Evolutionary conservation across 1,284 basidiomycete genomes (phyloP), one percentile per base, ranked within the genome.

Genomic region (Ustilago curta): DNA sequence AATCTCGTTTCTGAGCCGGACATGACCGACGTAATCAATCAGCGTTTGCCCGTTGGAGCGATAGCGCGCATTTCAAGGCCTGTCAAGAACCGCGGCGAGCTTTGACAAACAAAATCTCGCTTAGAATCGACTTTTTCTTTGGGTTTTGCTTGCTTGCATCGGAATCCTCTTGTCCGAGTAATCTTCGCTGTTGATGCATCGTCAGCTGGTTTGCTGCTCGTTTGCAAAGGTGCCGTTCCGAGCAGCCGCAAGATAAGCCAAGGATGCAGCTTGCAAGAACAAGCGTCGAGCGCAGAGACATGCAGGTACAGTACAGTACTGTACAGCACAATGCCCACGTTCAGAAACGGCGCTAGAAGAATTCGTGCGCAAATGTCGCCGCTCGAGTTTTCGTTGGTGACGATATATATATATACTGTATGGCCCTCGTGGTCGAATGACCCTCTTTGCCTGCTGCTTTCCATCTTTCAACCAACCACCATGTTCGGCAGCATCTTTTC

Each of bases 21-120:
- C 44, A 59, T 39, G 44, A 18, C 63, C 57, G 63, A 53, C 61
- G 54, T n/a, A n/a, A n/a, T n/a, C n/a, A 63, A 62, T 62, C 59
- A 62, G 27, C 16, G 3, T 32, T 39, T n/a, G n/a, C n/a, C n/a
- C n/a, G n/a, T n/a, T n/a, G n/a, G n/a, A n/a, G n/a, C n/a, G n/a
- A n/a, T n/a, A n/a, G n/a, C n/a, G n/a, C n/a, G n/a, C n/a, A n/a
- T 21, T 53, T 43, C 12, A 40, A 52, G 8, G 25, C 8, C 29
- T 56, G n/a, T 32, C 32, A 23, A 47, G 23, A 29, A 56, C 8
- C 18, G 43, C 44, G 19, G 27, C 31, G 3, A 14, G 14, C n/a
- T 16, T 23, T 6, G 31, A 11, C 31, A 27, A 29, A 18, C 16
- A 16, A 18, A 21, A 44, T 18, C 53, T 55, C 42, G 53, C 53